Conservation (phyloP, 805 yeast species). For the Vanderwaltozyma verrucispora region DNA sequence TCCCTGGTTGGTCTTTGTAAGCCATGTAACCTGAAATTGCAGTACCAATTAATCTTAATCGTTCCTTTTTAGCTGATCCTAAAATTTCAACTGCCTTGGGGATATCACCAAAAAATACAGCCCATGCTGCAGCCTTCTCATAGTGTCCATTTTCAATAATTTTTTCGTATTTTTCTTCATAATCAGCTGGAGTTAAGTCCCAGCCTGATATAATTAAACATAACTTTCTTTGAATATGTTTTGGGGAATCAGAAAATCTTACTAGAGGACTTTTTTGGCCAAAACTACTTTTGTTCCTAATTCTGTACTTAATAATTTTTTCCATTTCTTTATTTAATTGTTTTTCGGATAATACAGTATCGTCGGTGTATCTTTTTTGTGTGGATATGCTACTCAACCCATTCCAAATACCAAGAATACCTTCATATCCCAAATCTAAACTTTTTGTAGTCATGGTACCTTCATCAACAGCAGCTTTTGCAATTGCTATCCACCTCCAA, state of each 20-base stretch:
- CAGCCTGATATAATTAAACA: slow-evolving; percentile 85
- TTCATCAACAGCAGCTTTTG: slow-evolving; percentile 50
- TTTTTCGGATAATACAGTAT: slow-evolving; percentile 20
- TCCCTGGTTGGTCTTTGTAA: slow-evolving; percentile 32
- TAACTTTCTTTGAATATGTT: slow-evolving; percentile 57
- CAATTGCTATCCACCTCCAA: slow-evolving; percentile 85
- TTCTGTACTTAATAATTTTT: slow-evolving; percentile 33
- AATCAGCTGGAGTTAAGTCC: slow-evolving; percentile 67
- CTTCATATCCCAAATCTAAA: slow-evolving; percentile 76
- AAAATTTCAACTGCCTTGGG: slow-evolving; percentile 70
- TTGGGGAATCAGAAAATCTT: slow-evolving; percentile 20
- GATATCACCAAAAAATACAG: slow-evolving; percentile 87
- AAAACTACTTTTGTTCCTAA: slow-evolving; percentile 16
- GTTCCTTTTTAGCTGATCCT: slow-evolving; percentile 59
- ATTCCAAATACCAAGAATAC: slow-evolving; percentile 86
- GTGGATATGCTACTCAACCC: slow-evolving; percentile 45
- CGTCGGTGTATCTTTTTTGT: slow-evolving; percentile 37
- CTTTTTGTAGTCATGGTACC: slow-evolving; percentile 60
- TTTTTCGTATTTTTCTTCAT: slow-evolving; percentile 54
- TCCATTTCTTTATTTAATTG: slow-evolving; percentile 28
- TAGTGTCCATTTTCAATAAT: slow-evolving; percentile 49
- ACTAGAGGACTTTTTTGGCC: slow-evolving; percentile 14
- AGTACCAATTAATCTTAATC: slow-evolving; percentile 72
- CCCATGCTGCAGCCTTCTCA: slow-evolving; percentile 97
- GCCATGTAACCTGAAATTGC: slow-evolving; percentile 82